Conservation (phyloP, 768 basidiomycete species). For the Leccinum subgranulosum region DNA sequence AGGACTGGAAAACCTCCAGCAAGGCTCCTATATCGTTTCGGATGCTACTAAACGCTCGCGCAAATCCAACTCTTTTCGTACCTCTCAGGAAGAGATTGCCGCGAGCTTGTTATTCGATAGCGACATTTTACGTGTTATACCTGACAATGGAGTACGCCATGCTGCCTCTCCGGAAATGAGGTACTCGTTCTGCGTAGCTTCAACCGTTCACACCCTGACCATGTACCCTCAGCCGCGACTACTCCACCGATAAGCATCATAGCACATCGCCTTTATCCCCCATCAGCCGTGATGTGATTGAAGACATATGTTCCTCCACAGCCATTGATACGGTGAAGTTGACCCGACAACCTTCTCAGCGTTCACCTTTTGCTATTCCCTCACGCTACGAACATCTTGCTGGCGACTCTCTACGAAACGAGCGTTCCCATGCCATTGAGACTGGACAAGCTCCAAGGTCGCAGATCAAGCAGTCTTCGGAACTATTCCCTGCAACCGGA, state of each 20-base stretch:
- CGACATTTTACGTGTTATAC: conserved; percentile 21
- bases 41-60: neutral
- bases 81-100: neutral
- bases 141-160: neutral
- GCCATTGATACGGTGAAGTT: neutral
- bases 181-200: neutral
- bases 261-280: conserved; percentile 17
- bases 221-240: conserved; percentile 4
- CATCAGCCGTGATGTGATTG: conserved; percentile 13
- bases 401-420: neutral
- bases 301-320: conserved; percentile 12
- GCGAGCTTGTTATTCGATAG: conserved; percentile 3
- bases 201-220: neutral
- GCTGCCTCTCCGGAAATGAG: conserved; percentile 1
- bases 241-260: neutral
- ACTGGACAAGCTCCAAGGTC: neutral
- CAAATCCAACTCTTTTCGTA: neutral
- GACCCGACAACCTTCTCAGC: neutral
- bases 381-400: neutral
- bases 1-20: conserved; percentile 8
- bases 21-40: conserved; percentile 20
- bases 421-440: neutral
- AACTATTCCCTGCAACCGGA: neutral
- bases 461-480: neutral
- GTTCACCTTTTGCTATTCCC: neutral